Conservation (phyloP, 2,329 filamentous ascomycete species). For the Fusarium sp. region DNA sequence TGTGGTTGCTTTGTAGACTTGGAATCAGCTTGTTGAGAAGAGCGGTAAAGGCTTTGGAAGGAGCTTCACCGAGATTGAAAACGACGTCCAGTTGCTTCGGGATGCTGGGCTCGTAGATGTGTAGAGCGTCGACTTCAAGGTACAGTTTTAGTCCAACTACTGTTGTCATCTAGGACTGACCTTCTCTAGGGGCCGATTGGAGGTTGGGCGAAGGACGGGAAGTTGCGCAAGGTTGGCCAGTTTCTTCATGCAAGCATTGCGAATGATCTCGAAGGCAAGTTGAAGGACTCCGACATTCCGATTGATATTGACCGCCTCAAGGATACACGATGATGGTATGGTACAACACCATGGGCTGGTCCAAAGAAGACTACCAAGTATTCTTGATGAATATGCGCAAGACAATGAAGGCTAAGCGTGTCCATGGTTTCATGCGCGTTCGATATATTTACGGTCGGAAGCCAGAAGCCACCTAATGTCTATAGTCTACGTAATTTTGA, state of each 20-base stretch:
- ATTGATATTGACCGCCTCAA: neutral
- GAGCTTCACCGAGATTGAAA: neutral
- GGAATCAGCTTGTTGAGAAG: neutral
- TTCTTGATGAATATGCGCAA: slow-evolving; percentile 16
- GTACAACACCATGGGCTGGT: slow-evolving; percentile 8
- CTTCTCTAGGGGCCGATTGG: neutral
- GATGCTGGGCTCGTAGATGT: slow-evolving; percentile 5
- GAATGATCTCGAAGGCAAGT: slow-evolving; percentile 16
- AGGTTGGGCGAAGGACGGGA: slow-evolving; percentile 10
- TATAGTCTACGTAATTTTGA: too few relatives aligned
- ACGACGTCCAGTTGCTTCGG: neutral
- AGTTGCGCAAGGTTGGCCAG: slow-evolving; percentile 1
- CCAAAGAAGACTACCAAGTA: slow-evolving; percentile 8
- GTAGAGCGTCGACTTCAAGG: slow-evolving; percentile 6
- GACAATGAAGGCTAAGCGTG: neutral
- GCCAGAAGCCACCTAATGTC: neutral
- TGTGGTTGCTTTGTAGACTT: neutral
- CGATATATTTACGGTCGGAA: slow-evolving; percentile 9
- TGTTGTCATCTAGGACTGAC: neutral
- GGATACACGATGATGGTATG: slow-evolving; percentile 23
- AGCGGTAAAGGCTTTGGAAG: neutral
- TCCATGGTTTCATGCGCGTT: slow-evolving; percentile 17
- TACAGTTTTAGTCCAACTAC: fast-evolving
- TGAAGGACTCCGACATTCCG: fast-evolving
- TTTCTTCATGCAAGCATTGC: slow-evolving; percentile 13